A percentile compares a stretch with the other conserved stretches of the same genome.
phyloP scores from a whole-genome alignment of 2,329 filamentous ascomycete genomes.

The Claviceps fusiformis region DNA sequence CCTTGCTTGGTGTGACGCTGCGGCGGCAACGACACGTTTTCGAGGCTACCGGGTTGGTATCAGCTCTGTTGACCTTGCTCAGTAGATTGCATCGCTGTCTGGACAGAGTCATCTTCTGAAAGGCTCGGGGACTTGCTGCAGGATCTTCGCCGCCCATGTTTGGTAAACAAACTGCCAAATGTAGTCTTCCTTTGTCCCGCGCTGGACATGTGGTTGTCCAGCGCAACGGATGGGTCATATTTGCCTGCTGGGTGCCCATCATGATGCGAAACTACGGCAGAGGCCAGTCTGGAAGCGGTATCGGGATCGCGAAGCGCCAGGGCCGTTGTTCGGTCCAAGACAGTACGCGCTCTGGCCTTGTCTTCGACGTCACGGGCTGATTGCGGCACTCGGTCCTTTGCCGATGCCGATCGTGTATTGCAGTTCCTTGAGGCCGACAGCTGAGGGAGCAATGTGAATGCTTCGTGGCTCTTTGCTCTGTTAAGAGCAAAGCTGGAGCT shows the following conservation, averaged over 20 bases:
- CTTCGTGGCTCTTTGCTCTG: conserved; percentile 9
- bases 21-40: not conserved
- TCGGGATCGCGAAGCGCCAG: conserved; percentile 2
- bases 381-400: not conserved
- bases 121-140: not conserved
- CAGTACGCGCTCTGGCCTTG: not conserved
- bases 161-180: conserved; percentile 1
- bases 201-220: not conserved
- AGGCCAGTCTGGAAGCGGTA: conserved; percentile 1
- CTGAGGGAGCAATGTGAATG: conserved; percentile 12
- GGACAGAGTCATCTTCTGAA: not conserved
- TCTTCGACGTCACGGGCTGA: not conserved
- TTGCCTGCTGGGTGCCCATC: not conserved
- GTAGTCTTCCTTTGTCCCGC: not conserved
- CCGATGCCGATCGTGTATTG: not conserved
- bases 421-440: not conserved
- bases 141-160: not conserved
- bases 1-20: not conserved
- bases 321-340: not conserved
- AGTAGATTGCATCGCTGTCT: not conserved
- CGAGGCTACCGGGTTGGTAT: not conserved
- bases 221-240: not conserved
- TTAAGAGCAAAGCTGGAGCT: conserved; percentile 12
- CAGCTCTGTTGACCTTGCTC: not conserved
- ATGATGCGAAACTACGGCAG: not conserved